A percentile compares a stretch with the other conserved stretches of the same genome.
Evolutionary conservation across 2,329 filamentous ascomycete species (phyloP).

Genomic region (Colletotrichum musicola): DNA sequence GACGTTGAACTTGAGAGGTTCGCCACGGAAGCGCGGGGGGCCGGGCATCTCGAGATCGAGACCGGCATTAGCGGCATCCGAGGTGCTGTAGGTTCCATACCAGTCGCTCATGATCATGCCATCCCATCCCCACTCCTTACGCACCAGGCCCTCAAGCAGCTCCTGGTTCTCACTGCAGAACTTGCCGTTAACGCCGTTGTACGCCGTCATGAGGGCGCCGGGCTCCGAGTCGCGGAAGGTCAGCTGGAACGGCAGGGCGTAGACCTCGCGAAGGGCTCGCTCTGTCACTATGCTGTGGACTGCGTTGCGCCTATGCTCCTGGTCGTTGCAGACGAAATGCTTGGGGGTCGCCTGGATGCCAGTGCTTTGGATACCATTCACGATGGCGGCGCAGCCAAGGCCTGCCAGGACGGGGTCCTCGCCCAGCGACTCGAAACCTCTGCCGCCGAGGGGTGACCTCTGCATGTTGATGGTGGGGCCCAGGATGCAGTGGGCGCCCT

Average conservation of each 20-base stretch:
- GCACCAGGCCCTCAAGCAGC: conserved; percentile 63
- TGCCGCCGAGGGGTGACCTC: conserved; percentile 69
- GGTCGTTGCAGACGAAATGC: conserved; percentile 73
- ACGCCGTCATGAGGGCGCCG: conserved; percentile 69
- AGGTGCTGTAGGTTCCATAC: conserved; percentile 69
- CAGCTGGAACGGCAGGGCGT: conserved; percentile 69
- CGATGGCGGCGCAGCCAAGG: conserved; percentile 64
- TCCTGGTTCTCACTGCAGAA: conserved; percentile 67
- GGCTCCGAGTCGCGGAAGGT: conserved; percentile 64
- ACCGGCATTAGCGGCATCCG: conserved; percentile 63
- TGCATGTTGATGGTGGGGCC: conserved; percentile 75
- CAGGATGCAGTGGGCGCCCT: conserved; percentile 69
- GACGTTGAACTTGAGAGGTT: conserved; percentile 64
- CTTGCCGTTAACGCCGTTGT: conserved; percentile 70
- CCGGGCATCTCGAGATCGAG: conserved; percentile 73
- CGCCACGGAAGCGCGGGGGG: conserved; percentile 63
- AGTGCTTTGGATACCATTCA: conserved; percentile 67
- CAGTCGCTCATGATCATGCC: conserved; percentile 72
- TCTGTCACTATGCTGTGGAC: conserved; percentile 68
- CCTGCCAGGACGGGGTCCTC: conserved; percentile 71
- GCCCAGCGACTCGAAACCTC: conserved; percentile 70
- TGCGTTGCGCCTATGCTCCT: conserved; percentile 69
- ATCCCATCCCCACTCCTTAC: conserved; percentile 69
- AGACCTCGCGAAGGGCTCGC: conserved; percentile 70
- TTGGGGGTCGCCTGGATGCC: conserved; percentile 70